Percentiles rank a stretch among this genome's conserved stretches.
Conservation (phyloP, 306 rosid species). For the Casuarina cunninghamiana region DNA sequence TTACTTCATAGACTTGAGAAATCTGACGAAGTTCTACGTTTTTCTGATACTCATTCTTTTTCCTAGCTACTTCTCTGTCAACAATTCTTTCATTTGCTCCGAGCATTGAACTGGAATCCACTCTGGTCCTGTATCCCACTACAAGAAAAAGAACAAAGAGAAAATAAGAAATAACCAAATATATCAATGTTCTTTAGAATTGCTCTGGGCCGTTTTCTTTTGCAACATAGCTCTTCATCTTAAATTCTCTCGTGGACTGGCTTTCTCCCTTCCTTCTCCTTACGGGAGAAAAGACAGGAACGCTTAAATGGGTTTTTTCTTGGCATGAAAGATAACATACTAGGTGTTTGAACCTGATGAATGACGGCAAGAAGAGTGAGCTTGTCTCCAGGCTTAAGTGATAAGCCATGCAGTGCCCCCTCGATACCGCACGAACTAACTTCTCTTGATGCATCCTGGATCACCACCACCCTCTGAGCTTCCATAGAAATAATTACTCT, state of each 20-base stretch:
- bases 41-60: conserved; percentile 41
- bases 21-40: conserved; percentile 39
- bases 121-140: conserved; percentile 67
- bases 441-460: conserved; percentile 61
- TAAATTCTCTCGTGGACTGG: neutral
- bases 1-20: conserved; percentile 38
- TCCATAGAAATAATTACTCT: conserved; percentile 26
- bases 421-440: conserved; percentile 39
- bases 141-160: conserved; percentile 4
- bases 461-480: conserved; percentile 57
- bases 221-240: too few species aligned
- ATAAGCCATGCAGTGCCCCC: conserved; percentile 49
- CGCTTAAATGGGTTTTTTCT: conserved; percentile 33
- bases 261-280: neutral
- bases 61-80: conserved; percentile 41
- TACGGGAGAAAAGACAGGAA: conserved; percentile 13
- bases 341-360: conserved; percentile 60
- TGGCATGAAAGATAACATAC: conserved; percentile 53
- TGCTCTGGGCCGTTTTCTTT: too few species aligned
- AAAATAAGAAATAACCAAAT: neutral
- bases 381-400: conserved; percentile 57
- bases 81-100: conserved; percentile 50
- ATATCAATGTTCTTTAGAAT: too few species aligned
- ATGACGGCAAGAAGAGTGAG: conserved; percentile 61
- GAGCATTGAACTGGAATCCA: conserved; percentile 43